These are phyloP conservation scores for Raddia guianensis DNA, from an alignment of 176 grass and related monocot genomes.

Conservation along the genomic window DNA sequence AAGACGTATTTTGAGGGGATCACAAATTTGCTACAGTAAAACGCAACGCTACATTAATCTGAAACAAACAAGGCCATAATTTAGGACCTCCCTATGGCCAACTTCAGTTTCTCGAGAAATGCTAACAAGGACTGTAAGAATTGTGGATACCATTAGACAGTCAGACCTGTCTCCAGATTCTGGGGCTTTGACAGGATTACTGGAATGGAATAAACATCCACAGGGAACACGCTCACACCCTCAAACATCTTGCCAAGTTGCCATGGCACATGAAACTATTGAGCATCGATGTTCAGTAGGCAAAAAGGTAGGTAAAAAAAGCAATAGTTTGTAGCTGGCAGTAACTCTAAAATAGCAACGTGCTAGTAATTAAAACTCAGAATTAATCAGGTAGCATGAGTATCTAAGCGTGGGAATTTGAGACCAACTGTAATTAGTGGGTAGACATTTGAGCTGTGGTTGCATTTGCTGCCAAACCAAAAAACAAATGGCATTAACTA, in stretches of 20 bases:
- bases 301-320: conserved; percentile 1
- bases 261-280: not conserved
- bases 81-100: not conserved
- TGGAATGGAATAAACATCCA: not conserved
- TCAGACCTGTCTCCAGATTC: not conserved
- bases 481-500: not conserved
- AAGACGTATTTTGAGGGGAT: no score
- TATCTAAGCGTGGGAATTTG: not conserved
- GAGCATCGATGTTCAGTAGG: not conserved
- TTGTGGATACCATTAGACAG: not conserved
- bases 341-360: not conserved
- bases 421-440: conserved; percentile 1
- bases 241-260: not conserved
- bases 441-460: not conserved
- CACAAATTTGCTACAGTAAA: no score
- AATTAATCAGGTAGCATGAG: conserved; percentile 2
- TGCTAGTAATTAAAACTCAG: not conserved
- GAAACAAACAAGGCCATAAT: no score
- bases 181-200: not conserved
- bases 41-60: no score
- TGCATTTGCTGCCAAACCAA: not conserved
- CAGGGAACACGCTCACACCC: not conserved
- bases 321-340: not conserved
- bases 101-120: not conserved
- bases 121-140: not conserved